Evolutionary conservation across 805 yeast genomes (phyloP).

Genomic region (Hanseniaspora nectarophila): DNA sequence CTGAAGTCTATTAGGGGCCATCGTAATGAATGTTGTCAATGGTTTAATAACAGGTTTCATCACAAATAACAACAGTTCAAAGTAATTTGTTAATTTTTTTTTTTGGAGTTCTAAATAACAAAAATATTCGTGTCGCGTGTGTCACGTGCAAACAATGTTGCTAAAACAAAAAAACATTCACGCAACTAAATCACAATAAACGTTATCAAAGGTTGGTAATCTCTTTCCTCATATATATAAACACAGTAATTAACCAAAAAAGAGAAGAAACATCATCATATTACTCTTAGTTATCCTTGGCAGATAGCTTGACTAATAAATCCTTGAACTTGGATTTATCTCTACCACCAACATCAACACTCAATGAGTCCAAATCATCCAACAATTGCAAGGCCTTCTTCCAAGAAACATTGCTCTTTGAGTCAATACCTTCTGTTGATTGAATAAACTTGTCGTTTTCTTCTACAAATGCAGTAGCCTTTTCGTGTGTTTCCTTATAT

Average conservation of each 20-base stretch:
- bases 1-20: slow-evolving; percentile 5
- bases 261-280: too few species aligned
- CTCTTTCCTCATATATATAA: too few species aligned
- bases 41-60: neutral
- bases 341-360: slow-evolving; percentile 34
- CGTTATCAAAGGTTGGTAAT: too few species aligned
- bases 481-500: slow-evolving; percentile 49
- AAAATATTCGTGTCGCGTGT: too few species aligned
- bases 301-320: slow-evolving; percentile 41
- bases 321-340: slow-evolving; percentile 64
- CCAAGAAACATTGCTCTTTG: slow-evolving; percentile 70
- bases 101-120: too few species aligned
- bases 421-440: slow-evolving; percentile 21
- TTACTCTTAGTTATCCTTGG: neutral
- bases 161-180: too few species aligned
- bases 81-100: neutral
- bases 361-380: slow-evolving; percentile 33
- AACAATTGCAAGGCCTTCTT: slow-evolving; percentile 51
- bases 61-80: too few species aligned
- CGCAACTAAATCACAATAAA: too few species aligned
- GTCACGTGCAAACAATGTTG: too few species aligned
- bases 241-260: too few species aligned
- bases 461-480: slow-evolving; percentile 57
- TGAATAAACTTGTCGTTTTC: slow-evolving; percentile 63
- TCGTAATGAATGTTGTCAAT: neutral